Evolutionary conservation across 139 green algal species (phyloP).

Genomic region (Pycnococcus provasolii): DNA sequence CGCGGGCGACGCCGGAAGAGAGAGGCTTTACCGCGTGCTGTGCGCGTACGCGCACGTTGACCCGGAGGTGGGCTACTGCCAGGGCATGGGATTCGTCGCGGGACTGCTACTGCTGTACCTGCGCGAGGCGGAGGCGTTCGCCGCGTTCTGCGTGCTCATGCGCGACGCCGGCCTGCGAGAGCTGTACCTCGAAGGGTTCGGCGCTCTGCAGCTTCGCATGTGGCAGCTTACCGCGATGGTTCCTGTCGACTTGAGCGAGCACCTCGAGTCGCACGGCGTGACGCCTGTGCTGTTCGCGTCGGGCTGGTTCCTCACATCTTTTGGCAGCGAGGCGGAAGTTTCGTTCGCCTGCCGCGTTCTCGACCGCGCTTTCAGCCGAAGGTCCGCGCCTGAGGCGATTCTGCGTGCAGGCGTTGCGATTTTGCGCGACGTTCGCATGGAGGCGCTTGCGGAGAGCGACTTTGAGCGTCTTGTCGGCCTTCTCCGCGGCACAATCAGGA

Average conservation of each 20-base stretch:
- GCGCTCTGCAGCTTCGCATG: neutral
- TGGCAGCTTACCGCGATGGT: neutral
- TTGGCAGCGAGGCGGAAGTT: neutral
- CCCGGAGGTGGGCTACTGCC: conserved; percentile 63
- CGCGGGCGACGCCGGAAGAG: neutral
- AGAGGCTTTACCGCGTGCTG: conserved; percentile 37
- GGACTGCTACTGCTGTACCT: conserved; percentile 61
- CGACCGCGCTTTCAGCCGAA: neutral
- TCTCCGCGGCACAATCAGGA: no score
- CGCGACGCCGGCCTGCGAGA: neutral
- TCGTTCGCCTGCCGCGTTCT: neutral
- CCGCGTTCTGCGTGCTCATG: conserved; percentile 15
- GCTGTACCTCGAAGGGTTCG: neutral
- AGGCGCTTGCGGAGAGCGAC: no score
- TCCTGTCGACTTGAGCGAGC: neutral
- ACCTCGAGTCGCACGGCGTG: conserved; percentile 4
- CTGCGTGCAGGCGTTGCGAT: no score
- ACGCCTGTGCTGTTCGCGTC: conserved; percentile 5
- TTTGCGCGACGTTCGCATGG: no score
- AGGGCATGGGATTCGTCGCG: conserved; percentile 74
- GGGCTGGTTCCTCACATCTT: neutral
- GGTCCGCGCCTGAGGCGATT: neutral
- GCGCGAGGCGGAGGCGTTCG: conserved; percentile 39
- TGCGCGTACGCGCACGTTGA: conserved; percentile 56
- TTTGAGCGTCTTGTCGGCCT: no score